Evolutionary conservation across 2,329 filamentous ascomycete genomes (phyloP).

Genomic region (Diaporthe helianthi): DNA sequence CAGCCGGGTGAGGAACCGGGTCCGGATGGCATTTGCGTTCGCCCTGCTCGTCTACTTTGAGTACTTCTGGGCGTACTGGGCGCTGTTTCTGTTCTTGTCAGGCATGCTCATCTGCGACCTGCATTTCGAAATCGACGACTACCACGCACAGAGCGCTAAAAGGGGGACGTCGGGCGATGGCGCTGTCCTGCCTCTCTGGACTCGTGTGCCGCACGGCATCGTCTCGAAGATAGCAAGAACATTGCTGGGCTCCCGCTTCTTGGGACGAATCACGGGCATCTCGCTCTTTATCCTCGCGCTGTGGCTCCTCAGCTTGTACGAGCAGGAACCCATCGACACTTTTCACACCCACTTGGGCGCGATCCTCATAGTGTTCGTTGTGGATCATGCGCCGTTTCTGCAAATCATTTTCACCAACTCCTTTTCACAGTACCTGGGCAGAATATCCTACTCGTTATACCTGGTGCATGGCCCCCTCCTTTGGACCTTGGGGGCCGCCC

Average conservation of each 20-base stretch:
- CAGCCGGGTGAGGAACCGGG: conserved; percentile 36
- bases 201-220: not conserved
- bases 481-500: conserved; percentile 29
- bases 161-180: not conserved
- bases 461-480: conserved; percentile 32
- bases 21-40: conserved; percentile 36
- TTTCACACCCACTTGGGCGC: conserved; percentile 12
- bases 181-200: conserved; percentile 13
- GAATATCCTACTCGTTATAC: conserved; percentile 32
- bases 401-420: conserved; percentile 32
- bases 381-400: conserved; percentile 21
- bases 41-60: conserved; percentile 39
- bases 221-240: not conserved
- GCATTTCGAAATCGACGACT: conserved; percentile 38
- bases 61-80: conserved; percentile 40
- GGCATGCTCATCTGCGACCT: conserved; percentile 45
- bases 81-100: conserved; percentile 41
- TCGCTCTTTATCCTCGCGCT: conserved; percentile 6
- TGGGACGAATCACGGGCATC: not conserved
- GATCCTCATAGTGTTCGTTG: conserved; percentile 5
- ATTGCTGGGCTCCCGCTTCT: not conserved
- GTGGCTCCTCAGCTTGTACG: conserved; percentile 29
- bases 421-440: conserved; percentile 33
- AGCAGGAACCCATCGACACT: conserved; percentile 3
- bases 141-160: not conserved